These are phyloP conservation scores for Millerozyma acaciae DNA, from an alignment of 805 yeast species.

Conservation along the genomic window DNA sequence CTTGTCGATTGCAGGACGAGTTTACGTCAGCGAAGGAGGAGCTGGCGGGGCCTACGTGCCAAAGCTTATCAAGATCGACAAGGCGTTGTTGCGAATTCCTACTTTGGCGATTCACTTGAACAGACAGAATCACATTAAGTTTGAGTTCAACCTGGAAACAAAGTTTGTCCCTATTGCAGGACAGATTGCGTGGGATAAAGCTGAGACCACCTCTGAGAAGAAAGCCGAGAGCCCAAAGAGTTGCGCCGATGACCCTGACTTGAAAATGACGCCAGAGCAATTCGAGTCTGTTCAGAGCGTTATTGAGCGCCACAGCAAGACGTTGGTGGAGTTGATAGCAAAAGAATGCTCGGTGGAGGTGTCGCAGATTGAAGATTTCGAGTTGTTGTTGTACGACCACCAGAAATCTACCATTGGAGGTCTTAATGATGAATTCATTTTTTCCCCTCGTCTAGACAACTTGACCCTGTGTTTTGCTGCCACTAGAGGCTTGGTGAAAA, in stretches of 20 bases:
- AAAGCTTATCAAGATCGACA: slow-evolving; percentile 71
- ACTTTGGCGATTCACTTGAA: slow-evolving; percentile 91
- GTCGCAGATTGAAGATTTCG: slow-evolving; percentile 82
- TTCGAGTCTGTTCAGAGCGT: slow-evolving; percentile 64
- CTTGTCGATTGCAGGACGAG: slow-evolving; percentile 87
- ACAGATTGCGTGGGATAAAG: slow-evolving; percentile 24
- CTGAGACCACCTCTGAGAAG: slow-evolving; percentile 11
- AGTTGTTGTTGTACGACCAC: slow-evolving; percentile 78
- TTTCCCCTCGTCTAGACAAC: slow-evolving; percentile 89
- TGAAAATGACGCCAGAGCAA: slow-evolving; percentile 45
- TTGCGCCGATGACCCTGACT: slow-evolving; percentile 52
- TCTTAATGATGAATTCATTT: slow-evolving; percentile 81
- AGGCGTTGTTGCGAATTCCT: slow-evolving; percentile 86
- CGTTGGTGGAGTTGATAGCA: slow-evolving; percentile 67
- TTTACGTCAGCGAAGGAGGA: slow-evolving; percentile 50
- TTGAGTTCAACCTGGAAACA: slow-evolving; percentile 86
- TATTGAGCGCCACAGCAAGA: slow-evolving; percentile 71
- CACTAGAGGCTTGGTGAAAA: slow-evolving; percentile 60
- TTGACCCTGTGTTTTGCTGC: slow-evolving; percentile 85
- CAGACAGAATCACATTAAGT: slow-evolving; percentile 69
- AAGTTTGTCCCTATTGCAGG: slow-evolving; percentile 88
- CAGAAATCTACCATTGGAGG: slow-evolving; percentile 87
- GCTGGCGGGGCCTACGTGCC: slow-evolving; percentile 51
- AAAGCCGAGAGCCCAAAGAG: slow-evolving; percentile 14
- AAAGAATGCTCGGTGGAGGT: slow-evolving; percentile 50